Evolutionary conservation across 768 basidiomycete species (phyloP).

Genomic region (Boletus sensibilis): DNA sequence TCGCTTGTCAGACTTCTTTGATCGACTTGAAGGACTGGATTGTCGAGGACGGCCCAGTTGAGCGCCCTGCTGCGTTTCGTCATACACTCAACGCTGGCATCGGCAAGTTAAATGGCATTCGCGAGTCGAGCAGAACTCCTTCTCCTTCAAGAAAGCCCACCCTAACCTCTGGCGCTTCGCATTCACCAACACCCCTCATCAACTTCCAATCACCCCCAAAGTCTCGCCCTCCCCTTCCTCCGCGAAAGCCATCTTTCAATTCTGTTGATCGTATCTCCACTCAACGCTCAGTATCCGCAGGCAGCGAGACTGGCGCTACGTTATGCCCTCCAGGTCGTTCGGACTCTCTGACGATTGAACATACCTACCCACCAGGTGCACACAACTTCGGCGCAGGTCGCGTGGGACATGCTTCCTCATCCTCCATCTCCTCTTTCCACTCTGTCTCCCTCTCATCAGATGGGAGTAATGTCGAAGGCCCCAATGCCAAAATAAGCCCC

Average conservation of each 20-base stretch:
- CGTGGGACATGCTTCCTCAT: conserved; percentile 55
- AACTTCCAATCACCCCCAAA: conserved; percentile 53
- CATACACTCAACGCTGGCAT: conserved; percentile 11
- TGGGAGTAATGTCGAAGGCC: conserved; percentile 32
- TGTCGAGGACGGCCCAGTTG: conserved; percentile 55
- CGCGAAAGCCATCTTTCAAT: conserved; percentile 57
- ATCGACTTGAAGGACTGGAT: conserved; percentile 77
- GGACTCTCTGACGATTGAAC: conserved; percentile 56
- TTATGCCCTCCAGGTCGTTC: conserved; percentile 36
- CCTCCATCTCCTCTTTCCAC: conserved; percentile 81
- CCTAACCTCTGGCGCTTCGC: neutral
- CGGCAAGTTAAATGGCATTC: conserved; percentile 18
- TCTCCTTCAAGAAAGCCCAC: conserved; percentile 17
- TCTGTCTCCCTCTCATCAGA: conserved; percentile 80
- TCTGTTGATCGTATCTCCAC: conserved; percentile 43
- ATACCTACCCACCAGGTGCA: conserved; percentile 51
- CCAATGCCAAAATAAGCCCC: conserved; percentile 15
- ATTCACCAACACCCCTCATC: conserved; percentile 47
- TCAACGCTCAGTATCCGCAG: conserved; percentile 23
- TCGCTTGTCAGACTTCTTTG: conserved; percentile 53
- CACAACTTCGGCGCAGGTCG: conserved; percentile 35
- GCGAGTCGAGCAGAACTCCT: conserved; percentile 25
- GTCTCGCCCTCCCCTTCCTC: conserved; percentile 59
- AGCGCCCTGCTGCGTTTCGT: conserved; percentile 10
- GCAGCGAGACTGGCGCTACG: conserved; percentile 16